A percentile compares a stretch with the other conserved stretches of the same genome.
Conservation (phyloP, 2,329 filamentous ascomycete species). For the Phaeosphaeria sp. region DNA sequence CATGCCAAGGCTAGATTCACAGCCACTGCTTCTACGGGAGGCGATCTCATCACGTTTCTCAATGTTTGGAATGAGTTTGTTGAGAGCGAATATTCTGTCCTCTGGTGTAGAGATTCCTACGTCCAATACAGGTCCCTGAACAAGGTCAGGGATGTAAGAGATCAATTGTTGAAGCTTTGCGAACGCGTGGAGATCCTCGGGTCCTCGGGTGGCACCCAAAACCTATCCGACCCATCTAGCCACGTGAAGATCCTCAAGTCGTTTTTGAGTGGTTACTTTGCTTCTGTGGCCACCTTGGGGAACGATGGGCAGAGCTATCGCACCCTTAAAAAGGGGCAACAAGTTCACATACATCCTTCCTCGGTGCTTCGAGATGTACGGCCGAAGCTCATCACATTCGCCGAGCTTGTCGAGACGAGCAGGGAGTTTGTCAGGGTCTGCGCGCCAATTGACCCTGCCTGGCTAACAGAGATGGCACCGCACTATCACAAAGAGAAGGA, state of each 20-base stretch:
- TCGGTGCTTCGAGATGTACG: constrained; percentile 71
- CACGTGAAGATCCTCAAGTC: constrained; percentile 84
- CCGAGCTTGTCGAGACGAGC: constrained; percentile 79
- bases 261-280: constrained; percentile 91
- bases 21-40: constrained; percentile 74
- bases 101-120: constrained; percentile 94
- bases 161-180: constrained; percentile 90
- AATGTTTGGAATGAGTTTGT: constrained; percentile 98
- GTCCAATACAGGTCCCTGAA: constrained; percentile 89
- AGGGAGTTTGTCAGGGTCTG: constrained; percentile 94
- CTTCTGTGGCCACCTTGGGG: constrained; percentile 85
- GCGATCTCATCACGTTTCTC: constrained; percentile 85
- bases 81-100: constrained; percentile 83
- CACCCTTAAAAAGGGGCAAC: constrained; percentile 88
- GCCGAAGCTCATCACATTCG: constrained; percentile 88
- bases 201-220: constrained; percentile 71
- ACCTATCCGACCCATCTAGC: no score
- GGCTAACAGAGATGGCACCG: constrained; percentile 88
- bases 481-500: constrained; percentile 86
- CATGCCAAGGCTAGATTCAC: constrained; percentile 89
- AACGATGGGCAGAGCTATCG: constrained; percentile 86
- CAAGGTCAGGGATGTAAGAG: constrained; percentile 86
- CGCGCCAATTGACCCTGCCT: constrained; percentile 82
- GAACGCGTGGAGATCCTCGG: constrained; percentile 85
- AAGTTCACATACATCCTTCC: constrained; percentile 90